Conservation (phyloP, 495 filamentous ascomycete species). For the Penicillium paradoxum region DNA sequence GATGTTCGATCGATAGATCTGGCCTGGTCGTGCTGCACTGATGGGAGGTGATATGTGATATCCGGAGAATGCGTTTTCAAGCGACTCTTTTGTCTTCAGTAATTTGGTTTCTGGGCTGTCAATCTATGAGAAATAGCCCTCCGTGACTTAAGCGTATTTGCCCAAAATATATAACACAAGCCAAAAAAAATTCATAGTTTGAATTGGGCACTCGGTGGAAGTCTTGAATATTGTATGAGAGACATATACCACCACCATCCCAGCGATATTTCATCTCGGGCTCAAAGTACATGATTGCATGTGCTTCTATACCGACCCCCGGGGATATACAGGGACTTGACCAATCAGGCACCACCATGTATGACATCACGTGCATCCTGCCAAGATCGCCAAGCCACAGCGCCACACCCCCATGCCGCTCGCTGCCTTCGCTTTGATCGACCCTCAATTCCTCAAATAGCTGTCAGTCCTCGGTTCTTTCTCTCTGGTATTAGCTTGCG, state of each 20-base stretch:
- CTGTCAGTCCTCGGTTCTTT: background rate
- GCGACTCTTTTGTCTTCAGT: slow-evolving; percentile 8
- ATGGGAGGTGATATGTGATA: background rate
- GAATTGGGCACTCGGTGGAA: background rate
- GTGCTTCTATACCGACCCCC: background rate
- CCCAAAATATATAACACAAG: background rate
- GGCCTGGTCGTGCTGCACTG: background rate
- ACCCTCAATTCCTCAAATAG: slow-evolving; percentile 2
- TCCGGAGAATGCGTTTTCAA: slow-evolving; percentile 4
- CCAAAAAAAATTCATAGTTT: background rate
- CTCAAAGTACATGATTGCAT: background rate
- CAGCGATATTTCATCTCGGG: background rate
- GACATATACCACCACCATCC: background rate
- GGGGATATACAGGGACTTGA: background rate
- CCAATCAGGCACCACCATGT: slow-evolving; percentile 15
- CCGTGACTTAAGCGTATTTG: background rate
- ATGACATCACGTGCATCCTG: slow-evolving; percentile 23
- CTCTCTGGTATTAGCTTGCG: background rate
- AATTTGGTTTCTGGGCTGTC: background rate
- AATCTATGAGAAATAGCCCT: background rate
- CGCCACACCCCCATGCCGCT: slow-evolving; percentile 20
- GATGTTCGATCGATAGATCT: slow-evolving; percentile 19
- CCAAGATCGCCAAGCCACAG: slow-evolving; percentile 26
- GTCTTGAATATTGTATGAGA: background rate
- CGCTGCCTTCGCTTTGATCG: slow-evolving; percentile 21